A percentile compares a stretch with the other conserved stretches of the same genome.
Conservation (phyloP, 2,329 filamentous ascomycete species). For the Zymoseptoria ardabiliae region DNA sequence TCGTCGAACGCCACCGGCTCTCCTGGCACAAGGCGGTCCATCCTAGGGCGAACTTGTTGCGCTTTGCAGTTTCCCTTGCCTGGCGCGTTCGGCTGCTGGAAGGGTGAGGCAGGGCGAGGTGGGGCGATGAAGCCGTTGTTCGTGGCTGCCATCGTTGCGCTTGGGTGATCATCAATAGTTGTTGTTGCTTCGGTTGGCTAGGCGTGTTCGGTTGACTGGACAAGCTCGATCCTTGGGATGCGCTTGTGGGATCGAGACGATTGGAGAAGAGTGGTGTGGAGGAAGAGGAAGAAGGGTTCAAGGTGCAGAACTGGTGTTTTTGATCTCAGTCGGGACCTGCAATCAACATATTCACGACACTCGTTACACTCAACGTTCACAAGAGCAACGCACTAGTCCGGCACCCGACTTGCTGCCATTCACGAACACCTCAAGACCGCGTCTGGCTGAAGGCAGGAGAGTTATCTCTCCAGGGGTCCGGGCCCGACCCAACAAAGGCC, state of each 20-base stretch:
- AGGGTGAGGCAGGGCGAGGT: background rate
- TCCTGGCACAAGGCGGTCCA: constrained; percentile 5
- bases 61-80: background rate
- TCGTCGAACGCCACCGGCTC: constrained; percentile 11
- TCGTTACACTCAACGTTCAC: too few relatives aligned
- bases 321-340: background rate
- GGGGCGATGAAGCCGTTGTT: background rate
- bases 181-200: too few relatives aligned
- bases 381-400: background rate
- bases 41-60: constrained; percentile 5
- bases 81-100: background rate
- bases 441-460: background rate
- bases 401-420: background rate
- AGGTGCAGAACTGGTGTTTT: background rate
- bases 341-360: background rate
- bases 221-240: too few relatives aligned
- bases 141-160: too few relatives aligned
- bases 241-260: too few relatives aligned
- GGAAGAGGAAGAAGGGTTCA: background rate
- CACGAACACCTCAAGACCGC: background rate
- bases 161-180: too few relatives aligned
- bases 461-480: background rate
- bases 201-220: too few relatives aligned
- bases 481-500: background rate
- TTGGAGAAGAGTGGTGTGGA: background rate